phyloP scores from a whole-genome alignment of 1,284 basidiomycete species.

The Microbotryum violaceum region DNA sequence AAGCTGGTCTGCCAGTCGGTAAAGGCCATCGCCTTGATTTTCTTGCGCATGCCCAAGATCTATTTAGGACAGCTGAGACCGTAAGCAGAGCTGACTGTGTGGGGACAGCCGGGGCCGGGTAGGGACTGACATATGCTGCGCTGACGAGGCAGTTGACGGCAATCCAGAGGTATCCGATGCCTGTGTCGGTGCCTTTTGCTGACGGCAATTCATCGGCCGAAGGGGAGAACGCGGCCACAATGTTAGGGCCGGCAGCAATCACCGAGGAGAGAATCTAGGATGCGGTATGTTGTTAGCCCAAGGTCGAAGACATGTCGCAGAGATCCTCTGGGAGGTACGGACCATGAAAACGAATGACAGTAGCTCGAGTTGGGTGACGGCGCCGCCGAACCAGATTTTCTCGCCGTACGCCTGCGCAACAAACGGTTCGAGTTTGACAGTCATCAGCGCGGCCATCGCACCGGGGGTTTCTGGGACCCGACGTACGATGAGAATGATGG shows the following conservation, averaged over 20 bases:
- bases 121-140: not conserved
- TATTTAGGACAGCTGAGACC: not conserved
- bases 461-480: no score
- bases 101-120: no score
- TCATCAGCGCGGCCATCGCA: no score
- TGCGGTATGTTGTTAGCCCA: not conserved
- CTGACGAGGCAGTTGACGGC: constrained; percentile 72
- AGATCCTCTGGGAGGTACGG: constrained; percentile 19
- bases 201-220: not conserved
- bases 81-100: no score
- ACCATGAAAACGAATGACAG: constrained; percentile 90
- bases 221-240: not conserved
- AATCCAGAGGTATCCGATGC: constrained; percentile 93
- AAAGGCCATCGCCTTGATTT: constrained; percentile 5
- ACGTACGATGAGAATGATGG: constrained; percentile 89
- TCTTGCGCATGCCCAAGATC: constrained; percentile 7
- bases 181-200: constrained; percentile 40
- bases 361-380: constrained; percentile 77
- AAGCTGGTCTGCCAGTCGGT: constrained; percentile 4
- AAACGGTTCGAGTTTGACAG: not conserved
- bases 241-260: constrained; percentile 4
- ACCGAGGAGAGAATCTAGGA: constrained; percentile 1
- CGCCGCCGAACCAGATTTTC: constrained; percentile 90
- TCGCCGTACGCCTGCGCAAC: constrained; percentile 78
- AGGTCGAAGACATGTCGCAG: no score